These are phyloP conservation scores for Ormosia emarginata DNA, from an alignment of 306 rosid genomes.

Conservation along the genomic window DNA sequence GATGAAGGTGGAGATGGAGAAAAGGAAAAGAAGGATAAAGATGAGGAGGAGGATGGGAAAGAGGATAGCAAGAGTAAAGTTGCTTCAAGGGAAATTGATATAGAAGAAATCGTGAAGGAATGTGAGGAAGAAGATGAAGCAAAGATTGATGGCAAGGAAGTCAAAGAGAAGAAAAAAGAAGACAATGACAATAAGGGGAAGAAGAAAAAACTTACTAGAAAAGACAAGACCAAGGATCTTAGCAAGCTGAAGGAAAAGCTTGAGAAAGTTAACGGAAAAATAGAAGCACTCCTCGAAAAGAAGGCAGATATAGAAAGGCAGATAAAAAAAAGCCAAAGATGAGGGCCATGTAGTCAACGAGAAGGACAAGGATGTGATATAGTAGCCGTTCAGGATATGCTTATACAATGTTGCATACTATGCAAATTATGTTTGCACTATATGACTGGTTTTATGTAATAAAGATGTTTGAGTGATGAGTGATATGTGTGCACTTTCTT, in stretches of 20 bases:
- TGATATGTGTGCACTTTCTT: not conserved
- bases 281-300: constrained; percentile 45
- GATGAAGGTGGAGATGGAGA: too few species aligned
- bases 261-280: constrained; percentile 50
- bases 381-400: not conserved
- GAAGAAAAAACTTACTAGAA: constrained; percentile 39
- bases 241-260: constrained; percentile 56
- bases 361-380: constrained; percentile 10
- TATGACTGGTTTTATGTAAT: constrained; percentile 10
- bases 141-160: constrained; percentile 22
- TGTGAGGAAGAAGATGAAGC: not conserved
- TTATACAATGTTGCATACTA: not conserved
- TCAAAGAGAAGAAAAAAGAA: constrained; percentile 28
- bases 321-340: constrained; percentile 54
- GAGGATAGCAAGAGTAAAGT: constrained; percentile 1
- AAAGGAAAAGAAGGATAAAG: not conserved
- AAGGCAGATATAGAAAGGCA: constrained; percentile 51
- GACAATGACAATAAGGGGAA: constrained; percentile 35
- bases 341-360: constrained; percentile 3
- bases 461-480: constrained; percentile 1
- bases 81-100: constrained; percentile 36
- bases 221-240: constrained; percentile 43
- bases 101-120: constrained; percentile 31
- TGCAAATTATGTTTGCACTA: not conserved
- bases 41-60: not conserved